These are phyloP conservation scores for Echium plantagineum DNA, from an alignment of 257 asterid genomes.

Conservation along the genomic window DNA sequence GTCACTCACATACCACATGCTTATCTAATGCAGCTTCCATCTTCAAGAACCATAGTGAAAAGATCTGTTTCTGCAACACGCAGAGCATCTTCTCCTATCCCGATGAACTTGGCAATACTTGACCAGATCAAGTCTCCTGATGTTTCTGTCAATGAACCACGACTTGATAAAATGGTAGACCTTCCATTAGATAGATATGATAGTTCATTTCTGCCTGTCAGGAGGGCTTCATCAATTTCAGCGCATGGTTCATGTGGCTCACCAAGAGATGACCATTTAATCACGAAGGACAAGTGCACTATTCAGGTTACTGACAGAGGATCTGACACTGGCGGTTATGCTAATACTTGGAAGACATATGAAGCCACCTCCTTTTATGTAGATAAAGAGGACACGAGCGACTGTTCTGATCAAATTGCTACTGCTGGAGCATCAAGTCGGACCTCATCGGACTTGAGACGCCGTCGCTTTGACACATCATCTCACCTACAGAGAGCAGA, in stretches of 20 bases:
- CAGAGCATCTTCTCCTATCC: constrained; percentile 63
- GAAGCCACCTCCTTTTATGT: constrained; percentile 22
- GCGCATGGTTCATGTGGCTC: constrained; percentile 35
- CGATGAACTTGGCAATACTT: constrained; percentile 30
- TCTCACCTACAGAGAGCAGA: constrained; percentile 79
- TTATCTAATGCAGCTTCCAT: constrained; percentile 33
- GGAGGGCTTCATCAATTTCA: constrained; percentile 38
- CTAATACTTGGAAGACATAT: constrained; percentile 45
- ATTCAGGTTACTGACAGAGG: constrained; percentile 49
- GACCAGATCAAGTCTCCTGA: constrained; percentile 47
- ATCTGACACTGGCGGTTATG: constrained; percentile 33
- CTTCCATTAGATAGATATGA: constrained; percentile 52
- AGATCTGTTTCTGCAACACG: constrained; percentile 43
- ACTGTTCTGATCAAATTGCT: constrained; percentile 72
- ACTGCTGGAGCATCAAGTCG: constrained; percentile 89
- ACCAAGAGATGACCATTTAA: constrained; percentile 50
- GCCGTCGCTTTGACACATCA: constrained; percentile 60
- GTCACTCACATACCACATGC: background rate
- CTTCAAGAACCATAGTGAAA: constrained; percentile 42
- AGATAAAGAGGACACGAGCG: constrained; percentile 46
- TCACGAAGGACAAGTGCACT: constrained; percentile 70
- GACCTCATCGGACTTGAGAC: constrained; percentile 66
- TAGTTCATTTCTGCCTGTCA: constrained; percentile 29
- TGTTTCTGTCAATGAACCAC: constrained; percentile 78
- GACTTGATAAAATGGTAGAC: constrained; percentile 68